Conservation (phyloP, 495 filamentous ascomycete genomes). For the Hypoxylon crocopeplum region DNA sequence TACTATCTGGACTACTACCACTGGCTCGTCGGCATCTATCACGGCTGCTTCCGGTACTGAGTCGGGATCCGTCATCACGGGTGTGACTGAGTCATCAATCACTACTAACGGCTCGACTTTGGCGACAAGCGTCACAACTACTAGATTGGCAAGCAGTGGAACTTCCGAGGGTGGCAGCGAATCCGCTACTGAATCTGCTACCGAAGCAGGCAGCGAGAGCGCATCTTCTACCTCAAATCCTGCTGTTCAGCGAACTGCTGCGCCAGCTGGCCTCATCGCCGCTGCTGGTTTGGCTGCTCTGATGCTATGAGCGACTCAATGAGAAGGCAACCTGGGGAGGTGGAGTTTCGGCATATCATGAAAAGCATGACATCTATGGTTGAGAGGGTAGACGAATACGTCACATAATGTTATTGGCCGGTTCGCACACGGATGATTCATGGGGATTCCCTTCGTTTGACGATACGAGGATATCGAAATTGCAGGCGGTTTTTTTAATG, state of each 20-base stretch:
- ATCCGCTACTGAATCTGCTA: conserved; percentile 9
- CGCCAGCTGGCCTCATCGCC: conserved; percentile 40
- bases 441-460: conserved; percentile 30
- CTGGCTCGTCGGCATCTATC: conserved; percentile 15
- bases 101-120: conserved; percentile 46
- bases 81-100: conserved; percentile 35
- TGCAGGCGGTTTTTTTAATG: conserved; percentile 36
- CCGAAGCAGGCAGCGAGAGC: neutral
- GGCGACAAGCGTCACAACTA: conserved; percentile 32
- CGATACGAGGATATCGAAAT: conserved; percentile 33
- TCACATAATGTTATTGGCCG: conserved; percentile 39
- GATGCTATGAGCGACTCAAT: conserved; percentile 26
- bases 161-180: neutral
- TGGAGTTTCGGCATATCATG: conserved; percentile 15
- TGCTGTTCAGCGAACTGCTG: conserved; percentile 39
- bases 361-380: conserved; percentile 25
- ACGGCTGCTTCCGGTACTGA: conserved; percentile 25
- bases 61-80: conserved; percentile 33
- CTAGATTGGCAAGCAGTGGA: conserved; percentile 28
- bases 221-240: conserved; percentile 36
- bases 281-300: conserved; percentile 39
- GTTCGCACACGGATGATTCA: conserved; percentile 32
- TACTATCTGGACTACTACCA: conserved; percentile 36
- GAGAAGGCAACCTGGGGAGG: neutral
- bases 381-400: conserved; percentile 22